Evolutionary conservation across 306 rosid genomes (phyloP), one percentile per base, ranked within the genome.

Genomic region (Vigna trinervia): DNA sequence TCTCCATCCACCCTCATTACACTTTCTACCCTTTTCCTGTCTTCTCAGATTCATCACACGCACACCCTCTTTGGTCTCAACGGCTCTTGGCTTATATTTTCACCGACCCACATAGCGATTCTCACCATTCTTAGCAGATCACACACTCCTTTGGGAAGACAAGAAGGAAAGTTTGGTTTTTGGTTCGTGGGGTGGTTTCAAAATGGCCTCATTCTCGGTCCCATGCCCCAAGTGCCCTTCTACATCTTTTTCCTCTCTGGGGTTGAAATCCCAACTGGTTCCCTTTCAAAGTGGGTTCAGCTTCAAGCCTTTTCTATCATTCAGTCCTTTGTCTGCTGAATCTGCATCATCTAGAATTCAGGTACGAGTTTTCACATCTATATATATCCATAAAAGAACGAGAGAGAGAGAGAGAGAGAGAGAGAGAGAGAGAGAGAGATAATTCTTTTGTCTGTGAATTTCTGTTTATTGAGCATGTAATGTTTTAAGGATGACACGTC

Each of bases 171-270:
- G 38, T 15, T 11, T 72, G 19, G 68, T 39, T 52, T 78, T 73
- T 71, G 7, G 61, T 26, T 80, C 58, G 80, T 75, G 73, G 81
- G 78, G 54, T 61, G 69, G 73, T 80, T 34, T 68, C 78, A 58
- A 76, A 69, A 90, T 90, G 95, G 90, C 88, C 5, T 83, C 92
- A 61, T 88, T 85, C 46, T 71, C 92, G 11, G 85, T 88, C 47
- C 95, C 92, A 8, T 88, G 92, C 80, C 84, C 92, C 69, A 90
- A 90, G 61, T 74, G 82, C 72, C 74, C 76, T 70, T 39, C 71
- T 57, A 43, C 85, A 75, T 53, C 73, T 71, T 65, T 85, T 72
- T 34, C 81, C 3, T 73, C 41, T 59, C 64, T 85, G 54, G 86
- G 86, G 11, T 70, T 81, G 74, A 69, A 77, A 12, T 71, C 84